Conservation (phyloP, 805 yeast species). For the Phaffomyces thermotolerans region DNA sequence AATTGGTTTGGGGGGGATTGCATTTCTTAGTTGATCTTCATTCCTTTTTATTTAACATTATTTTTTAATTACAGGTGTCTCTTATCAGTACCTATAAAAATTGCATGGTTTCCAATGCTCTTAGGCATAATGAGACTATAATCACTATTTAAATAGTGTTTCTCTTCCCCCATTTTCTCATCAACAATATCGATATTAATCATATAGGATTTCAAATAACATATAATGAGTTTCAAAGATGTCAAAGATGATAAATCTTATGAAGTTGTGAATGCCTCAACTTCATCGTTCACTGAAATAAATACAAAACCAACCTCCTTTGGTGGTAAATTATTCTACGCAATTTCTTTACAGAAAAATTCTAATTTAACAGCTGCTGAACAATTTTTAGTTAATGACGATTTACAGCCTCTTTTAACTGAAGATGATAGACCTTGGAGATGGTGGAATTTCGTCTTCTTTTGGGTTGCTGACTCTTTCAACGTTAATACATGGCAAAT, state of each 20-base stretch:
- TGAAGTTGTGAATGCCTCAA: constrained; percentile 10
- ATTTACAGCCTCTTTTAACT: constrained; percentile 69
- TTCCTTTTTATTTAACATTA: too few species aligned
- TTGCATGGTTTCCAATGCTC: too few species aligned
- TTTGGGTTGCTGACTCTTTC: constrained; percentile 88
- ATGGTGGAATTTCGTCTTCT: constrained; percentile 72
- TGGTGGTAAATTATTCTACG: constrained; percentile 8
- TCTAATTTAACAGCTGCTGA: constrained; percentile 45
- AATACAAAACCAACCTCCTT: background rate
- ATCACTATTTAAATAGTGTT: too few species aligned
- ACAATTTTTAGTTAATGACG: constrained; percentile 64
- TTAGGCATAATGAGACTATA: too few species aligned
- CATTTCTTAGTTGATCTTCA: too few species aligned
- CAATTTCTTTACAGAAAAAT: constrained; percentile 16
- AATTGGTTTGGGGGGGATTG: too few species aligned
- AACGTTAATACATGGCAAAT: constrained; percentile 89
- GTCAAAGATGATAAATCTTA: background rate
- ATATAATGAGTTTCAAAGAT: background rate
- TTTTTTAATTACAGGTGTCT: too few species aligned
- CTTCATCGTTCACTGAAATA: constrained; percentile 6
- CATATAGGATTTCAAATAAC: too few species aligned
- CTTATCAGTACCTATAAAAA: too few species aligned
- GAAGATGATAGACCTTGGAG: constrained; percentile 71
- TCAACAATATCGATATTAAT: too few species aligned
- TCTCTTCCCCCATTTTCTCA: too few species aligned